Base-by-base conservation (phyloP, 2,329 filamentous ascomycete genomes). In the Cladosporium velox region DNA sequence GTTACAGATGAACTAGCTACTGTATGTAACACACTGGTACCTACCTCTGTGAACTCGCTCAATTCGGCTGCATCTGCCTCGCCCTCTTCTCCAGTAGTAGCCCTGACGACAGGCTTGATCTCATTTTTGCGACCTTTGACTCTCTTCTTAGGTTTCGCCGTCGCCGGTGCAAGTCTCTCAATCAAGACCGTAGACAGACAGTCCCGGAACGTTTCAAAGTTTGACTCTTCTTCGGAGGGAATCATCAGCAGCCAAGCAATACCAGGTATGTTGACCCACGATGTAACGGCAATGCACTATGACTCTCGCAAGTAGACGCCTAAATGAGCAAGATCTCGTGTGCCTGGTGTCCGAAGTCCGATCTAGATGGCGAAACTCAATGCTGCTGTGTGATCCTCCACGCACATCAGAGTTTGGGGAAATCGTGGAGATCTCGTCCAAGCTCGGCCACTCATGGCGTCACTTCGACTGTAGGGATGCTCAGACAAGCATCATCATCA, bases 21-120 rank as follows among this genome's bases (percentile, higher is more conserved):
- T 24, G 30, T 59, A 30, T 30, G 41, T 24, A 28, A 54, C 7
- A 28, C 4, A n/a, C 3, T 11, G 47, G 18, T 35, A 44, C 72
- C 47, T 80, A 87, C 85, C 71, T 93, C 88, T 64, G 91, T 88
- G 77, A 96, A 96, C 1, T 96, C 92, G 30, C 87, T 86, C 26
- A 95, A 79, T 64, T 93, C 91, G 70, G 90, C 89, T 5, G 85
- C 86, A 70, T 86, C 81, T 21, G 77, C 73, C 11, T 68, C 70
- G 12, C 65, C 69, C 44, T 68, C 65, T 18, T 68, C 68, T 21
- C 28, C 57, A 18, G 54, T 57, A n/a, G 34, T 2, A 8, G 26
- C 35, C 24, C 14, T 24, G 12, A 66, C 65, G 35, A 75, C 72
- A 10, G 76, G 73, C 66, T 78, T 80, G 67, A 79, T 79, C 63